phyloP scores from a whole-genome alignment of 148 eudicot genomes.

The Vaccinium darrowii region DNA sequence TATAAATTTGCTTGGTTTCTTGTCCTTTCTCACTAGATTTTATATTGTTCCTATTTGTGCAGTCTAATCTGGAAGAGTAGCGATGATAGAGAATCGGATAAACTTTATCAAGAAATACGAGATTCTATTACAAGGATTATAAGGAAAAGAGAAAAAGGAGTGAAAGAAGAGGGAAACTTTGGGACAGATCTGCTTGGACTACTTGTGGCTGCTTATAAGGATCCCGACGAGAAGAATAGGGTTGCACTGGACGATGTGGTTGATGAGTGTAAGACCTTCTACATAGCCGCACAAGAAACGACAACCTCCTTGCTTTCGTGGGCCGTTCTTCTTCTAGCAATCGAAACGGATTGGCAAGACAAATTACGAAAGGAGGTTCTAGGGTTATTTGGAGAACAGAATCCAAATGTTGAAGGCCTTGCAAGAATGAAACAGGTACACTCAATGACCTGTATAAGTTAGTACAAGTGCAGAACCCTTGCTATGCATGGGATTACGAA shows the following conservation, averaged over 20 bases:
- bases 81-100: slow-evolving; percentile 13
- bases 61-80: neutral
- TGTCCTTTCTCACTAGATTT: neutral
- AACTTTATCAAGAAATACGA: slow-evolving; percentile 14
- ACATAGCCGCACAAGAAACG: slow-evolving; percentile 17
- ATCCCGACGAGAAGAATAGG: neutral
- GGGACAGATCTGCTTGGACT: slow-evolving; percentile 15
- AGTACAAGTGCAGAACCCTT: neutral
- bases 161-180: neutral
- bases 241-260: slow-evolving; percentile 1
- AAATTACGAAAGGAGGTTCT: slow-evolving; percentile 19
- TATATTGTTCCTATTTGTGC: neutral
- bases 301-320: slow-evolving; percentile 18
- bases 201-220: slow-evolving; percentile 15
- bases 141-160: slow-evolving; percentile 3
- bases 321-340: slow-evolving; percentile 20
- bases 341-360: slow-evolving; percentile 29
- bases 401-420: slow-evolving; percentile 23
- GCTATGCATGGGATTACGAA: neutral
- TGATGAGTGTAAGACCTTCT: slow-evolving; percentile 26
- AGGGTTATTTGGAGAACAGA: slow-evolving; percentile 15
- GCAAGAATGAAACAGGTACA: slow-evolving; percentile 20
- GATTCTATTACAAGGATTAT: slow-evolving; percentile 8
- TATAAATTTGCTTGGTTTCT: neutral
- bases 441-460: neutral